Percentiles rank a stretch among this genome's conserved stretches.
phyloP scores from a whole-genome alignment of 169 alveolate genomes.

The Toxoplasma gondii region DNA sequence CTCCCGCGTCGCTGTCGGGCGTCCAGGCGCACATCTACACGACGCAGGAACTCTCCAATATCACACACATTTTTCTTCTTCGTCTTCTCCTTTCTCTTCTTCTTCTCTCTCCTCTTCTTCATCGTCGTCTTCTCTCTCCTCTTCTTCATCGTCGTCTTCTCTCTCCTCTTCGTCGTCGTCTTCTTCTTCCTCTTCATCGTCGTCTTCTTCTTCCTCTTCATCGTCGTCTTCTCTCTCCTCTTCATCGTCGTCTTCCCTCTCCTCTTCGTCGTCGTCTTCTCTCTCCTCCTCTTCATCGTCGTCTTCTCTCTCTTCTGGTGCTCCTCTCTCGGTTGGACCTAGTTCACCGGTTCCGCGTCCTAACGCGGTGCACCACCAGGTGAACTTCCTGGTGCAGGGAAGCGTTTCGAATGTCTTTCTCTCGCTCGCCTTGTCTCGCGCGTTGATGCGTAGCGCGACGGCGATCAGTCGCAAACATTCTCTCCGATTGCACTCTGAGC shows the following conservation, averaged over 20 bases:
- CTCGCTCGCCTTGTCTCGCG: background rate
- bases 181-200: background rate
- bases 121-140: too few species aligned
- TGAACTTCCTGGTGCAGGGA: constrained; percentile 9
- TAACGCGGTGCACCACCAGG: background rate
- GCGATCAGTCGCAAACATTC: constrained; percentile 17
- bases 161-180: background rate
- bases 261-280: background rate
- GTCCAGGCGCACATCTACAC: background rate
- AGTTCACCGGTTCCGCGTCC: background rate
- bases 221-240: too few species aligned
- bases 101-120: background rate
- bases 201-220: background rate
- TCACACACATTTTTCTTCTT: background rate
- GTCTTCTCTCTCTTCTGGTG: background rate
- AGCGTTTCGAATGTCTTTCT: background rate
- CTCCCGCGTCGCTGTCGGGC: background rate
- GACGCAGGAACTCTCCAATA: background rate
- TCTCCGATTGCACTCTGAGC: constrained; percentile 1
- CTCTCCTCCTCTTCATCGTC: background rate
- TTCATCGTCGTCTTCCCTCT: too few species aligned
- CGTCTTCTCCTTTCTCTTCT: background rate
- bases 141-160: too few species aligned
- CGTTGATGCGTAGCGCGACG: background rate
- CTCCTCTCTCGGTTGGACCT: background rate